Evolutionary conservation across 306 rosid genomes (phyloP).

Genomic region (Cucurbita ficifolia): DNA sequence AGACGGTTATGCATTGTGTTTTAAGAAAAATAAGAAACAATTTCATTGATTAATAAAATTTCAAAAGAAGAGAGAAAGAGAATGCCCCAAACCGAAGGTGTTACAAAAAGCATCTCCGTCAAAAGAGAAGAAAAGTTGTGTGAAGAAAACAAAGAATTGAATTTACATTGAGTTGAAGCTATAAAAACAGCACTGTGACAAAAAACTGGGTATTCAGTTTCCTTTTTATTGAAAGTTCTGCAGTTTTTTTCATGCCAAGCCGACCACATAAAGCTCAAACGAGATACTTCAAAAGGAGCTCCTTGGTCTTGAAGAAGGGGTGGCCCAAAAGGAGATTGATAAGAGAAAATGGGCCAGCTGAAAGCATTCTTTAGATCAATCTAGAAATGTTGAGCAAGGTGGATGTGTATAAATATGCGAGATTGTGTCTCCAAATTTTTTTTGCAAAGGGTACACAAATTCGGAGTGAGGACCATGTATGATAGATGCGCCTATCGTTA

Average conservation of each 20-base stretch:
- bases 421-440: too few relatives aligned
- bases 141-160: too few relatives aligned
- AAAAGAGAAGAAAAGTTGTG: too few relatives aligned
- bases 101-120: not conserved
- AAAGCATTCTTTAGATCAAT: too few relatives aligned
- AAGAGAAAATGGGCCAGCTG: too few relatives aligned
- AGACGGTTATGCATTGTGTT: not conserved
- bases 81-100: not conserved
- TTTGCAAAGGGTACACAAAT: too few relatives aligned
- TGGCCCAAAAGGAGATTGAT: too few relatives aligned
- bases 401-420: too few relatives aligned
- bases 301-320: too few relatives aligned
- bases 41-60: not conserved
- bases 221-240: not conserved
- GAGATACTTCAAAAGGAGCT: not conserved
- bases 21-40: not conserved
- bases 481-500: too few relatives aligned
- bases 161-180: not conserved
- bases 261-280: not conserved
- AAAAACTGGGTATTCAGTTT: not conserved
- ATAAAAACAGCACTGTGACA: not conserved
- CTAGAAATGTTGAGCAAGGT: too few relatives aligned
- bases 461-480: too few relatives aligned
- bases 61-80: not conserved
- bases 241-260: not conserved